These are phyloP conservation scores for Tubosaeta sp. DNA, from an alignment of 768 basidiomycete genomes.

Conservation along the genomic window DNA sequence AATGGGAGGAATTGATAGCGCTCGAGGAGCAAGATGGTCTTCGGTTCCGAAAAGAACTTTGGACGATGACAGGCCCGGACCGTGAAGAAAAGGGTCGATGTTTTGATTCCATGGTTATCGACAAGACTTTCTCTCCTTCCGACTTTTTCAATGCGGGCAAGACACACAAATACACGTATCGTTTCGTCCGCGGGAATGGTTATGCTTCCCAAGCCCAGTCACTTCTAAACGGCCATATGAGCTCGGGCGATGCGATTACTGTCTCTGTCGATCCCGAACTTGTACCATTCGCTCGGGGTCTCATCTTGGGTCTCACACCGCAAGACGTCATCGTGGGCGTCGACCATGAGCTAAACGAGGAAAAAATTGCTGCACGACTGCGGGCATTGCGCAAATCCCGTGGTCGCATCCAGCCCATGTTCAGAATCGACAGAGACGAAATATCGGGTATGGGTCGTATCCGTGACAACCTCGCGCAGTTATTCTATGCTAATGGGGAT, in stretches of 20 bases:
- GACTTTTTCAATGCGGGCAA: slow-evolving; percentile 36
- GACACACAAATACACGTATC: slow-evolving; percentile 78
- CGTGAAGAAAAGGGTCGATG: slow-evolving; percentile 82
- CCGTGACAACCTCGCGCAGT: slow-evolving; percentile 81
- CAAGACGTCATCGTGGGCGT: slow-evolving; percentile 70
- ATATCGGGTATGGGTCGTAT: slow-evolving; percentile 84
- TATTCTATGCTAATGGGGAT: slow-evolving; percentile 83
- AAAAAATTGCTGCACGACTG: slow-evolving; percentile 42
- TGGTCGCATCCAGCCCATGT: slow-evolving; percentile 36
- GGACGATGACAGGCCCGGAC: slow-evolving; percentile 82
- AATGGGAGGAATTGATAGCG: slow-evolving; percentile 85
- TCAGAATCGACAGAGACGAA: slow-evolving; percentile 94
- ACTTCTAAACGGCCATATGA: slow-evolving; percentile 76
- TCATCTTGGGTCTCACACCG: slow-evolving; percentile 67
- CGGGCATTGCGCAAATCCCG: slow-evolving; percentile 17
- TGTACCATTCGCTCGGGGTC: slow-evolving; percentile 81
- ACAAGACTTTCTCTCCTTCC: slow-evolving; percentile 35
- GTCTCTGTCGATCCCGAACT: slow-evolving; percentile 85
- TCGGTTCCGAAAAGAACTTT: slow-evolving; percentile 85
- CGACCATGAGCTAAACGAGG: slow-evolving; percentile 67
- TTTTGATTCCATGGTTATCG: slow-evolving; percentile 75
- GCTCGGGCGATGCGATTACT: slow-evolving; percentile 75
- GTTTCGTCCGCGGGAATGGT: slow-evolving; percentile 46
- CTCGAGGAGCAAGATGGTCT: slow-evolving; percentile 84
- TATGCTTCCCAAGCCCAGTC: slow-evolving; percentile 10